These are phyloP conservation scores for Pinus tabuliformis DNA, from an alignment of 75 land plant species.

Conservation along the genomic window DNA sequence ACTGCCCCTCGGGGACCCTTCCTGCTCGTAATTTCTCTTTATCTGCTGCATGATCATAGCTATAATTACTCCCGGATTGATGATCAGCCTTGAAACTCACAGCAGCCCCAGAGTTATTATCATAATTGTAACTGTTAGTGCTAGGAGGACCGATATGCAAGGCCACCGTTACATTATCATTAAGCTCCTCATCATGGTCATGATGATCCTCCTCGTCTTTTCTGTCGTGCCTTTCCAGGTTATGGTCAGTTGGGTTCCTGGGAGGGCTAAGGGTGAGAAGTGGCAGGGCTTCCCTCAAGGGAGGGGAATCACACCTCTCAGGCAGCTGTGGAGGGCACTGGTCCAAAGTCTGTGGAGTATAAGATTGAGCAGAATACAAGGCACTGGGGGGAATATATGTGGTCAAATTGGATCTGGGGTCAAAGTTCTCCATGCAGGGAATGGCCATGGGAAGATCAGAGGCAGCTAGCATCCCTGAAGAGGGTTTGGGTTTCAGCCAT, in stretches of 20 bases:
- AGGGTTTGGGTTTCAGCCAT: constrained; percentile 18
- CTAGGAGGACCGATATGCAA: constrained; percentile 56
- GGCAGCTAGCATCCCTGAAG: background rate
- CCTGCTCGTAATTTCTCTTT: constrained; percentile 1
- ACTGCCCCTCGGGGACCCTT: constrained; percentile 23
- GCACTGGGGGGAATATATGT: background rate
- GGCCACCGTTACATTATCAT: constrained; percentile 27
- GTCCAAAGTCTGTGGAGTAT: no score
- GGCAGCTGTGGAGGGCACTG: background rate
- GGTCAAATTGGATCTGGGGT: background rate
- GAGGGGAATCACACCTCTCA: constrained; percentile 32
- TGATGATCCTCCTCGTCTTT: constrained; percentile 11
- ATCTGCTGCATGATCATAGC: background rate
- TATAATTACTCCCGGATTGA: constrained; percentile 15
- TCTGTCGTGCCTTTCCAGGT: background rate
- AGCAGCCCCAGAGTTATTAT: background rate
- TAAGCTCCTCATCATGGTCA: constrained; percentile 13
- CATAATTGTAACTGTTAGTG: background rate
- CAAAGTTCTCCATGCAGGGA: background rate
- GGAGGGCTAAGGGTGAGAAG: constrained; percentile 55
- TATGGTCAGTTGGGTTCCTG: constrained; percentile 9
- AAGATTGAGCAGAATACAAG: background rate
- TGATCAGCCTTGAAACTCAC: constrained; percentile 18
- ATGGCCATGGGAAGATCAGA: constrained; percentile 7
- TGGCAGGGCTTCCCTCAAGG: constrained; percentile 54